Evolutionary conservation across 768 basidiomycete genomes (phyloP), one percentile per base, ranked within the genome.

Genomic region (Tricholoma terreum): DNA sequence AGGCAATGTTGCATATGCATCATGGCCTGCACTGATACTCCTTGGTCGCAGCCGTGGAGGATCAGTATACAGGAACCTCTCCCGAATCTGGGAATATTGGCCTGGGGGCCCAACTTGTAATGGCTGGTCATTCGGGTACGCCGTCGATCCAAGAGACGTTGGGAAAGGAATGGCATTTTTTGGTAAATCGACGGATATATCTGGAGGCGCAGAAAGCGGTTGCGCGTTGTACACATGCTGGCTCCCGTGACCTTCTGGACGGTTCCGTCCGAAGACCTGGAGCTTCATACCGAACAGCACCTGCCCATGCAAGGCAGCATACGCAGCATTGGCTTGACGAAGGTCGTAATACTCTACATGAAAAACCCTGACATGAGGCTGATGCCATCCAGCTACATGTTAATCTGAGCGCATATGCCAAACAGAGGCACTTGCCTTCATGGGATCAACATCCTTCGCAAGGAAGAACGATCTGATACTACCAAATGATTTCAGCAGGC

Each of bases 291-390:
- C 84, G 52, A 82, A 81, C 34, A 83, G 66, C 45, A 72, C 68
- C 35, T 76, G 76, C 2, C 77, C 76, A 48, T 87, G 65, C 17
- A 92, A 71, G 45, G 73, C 73, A 46, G 71, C 68, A 62, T 74
- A 79, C 12, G 89, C 88, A 10, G 67, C 63, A 36, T 76, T 71
- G 6, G 87, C 84, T 36, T 80, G 78, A 22, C 87, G 78, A 24
- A 82, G 75, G 64, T 92, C 89, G 65, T 79, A 87, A 66, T 82
- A 93, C 60, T 90, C 88, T 52, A 85, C 80, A 38, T 71, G 72
- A 68, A 84, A 90, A 27, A 78, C 69, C 69, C 63, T 67, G 7
- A 61, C 58, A 6, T 56, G 40, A 10, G 57, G 49, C 67, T 72
- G 60, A 52, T 57, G 36, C 1, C 35, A 56, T 19, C 21, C 27